These are phyloP conservation scores for Nemania sp. DNA, from an alignment of 2,329 filamentous ascomycete genomes.

Conservation along the genomic window DNA sequence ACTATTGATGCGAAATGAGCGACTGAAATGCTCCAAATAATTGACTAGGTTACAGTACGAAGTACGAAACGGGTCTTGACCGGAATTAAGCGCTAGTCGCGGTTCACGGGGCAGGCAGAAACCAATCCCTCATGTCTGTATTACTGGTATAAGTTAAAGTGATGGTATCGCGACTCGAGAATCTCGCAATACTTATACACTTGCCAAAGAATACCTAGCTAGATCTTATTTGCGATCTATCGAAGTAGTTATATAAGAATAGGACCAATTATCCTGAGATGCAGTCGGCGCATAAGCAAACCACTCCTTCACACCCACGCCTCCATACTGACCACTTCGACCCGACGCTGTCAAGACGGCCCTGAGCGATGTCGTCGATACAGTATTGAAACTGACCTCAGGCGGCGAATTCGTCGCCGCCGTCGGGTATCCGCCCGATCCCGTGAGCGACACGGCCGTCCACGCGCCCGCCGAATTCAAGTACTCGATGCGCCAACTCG, in stretches of 20 bases:
- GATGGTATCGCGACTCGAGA: too few relatives aligned
- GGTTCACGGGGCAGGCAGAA: too few relatives aligned
- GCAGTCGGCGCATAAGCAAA: constrained; percentile 28
- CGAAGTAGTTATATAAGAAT: neutral
- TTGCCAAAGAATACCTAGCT: too few relatives aligned
- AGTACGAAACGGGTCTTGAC: too few relatives aligned
- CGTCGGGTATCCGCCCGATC: constrained; percentile 32
- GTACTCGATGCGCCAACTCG: constrained; percentile 37
- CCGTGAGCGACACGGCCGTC: constrained; percentile 31
- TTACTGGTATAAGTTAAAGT: too few relatives aligned
- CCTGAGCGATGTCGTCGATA: constrained; percentile 34
- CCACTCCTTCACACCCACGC: constrained; percentile 37
- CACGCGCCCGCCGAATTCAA: constrained; percentile 26
- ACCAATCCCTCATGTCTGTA: too few relatives aligned
- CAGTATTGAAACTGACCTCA: constrained; percentile 36
- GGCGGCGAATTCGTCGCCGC: constrained; percentile 33
- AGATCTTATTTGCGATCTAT: too few relatives aligned
- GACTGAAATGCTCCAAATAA: constrained; percentile 1
- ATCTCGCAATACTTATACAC: too few relatives aligned
- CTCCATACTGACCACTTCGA: constrained; percentile 27
- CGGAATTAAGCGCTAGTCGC: too few relatives aligned
- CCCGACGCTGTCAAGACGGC: constrained; percentile 33
- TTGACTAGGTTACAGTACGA: neutral
- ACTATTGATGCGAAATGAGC: neutral
- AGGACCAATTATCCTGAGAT: neutral